Evolutionary conservation across 495 filamentous ascomycete species (phyloP), one percentile per base, ranked within the genome.

Genomic region (Halenospora varia): DNA sequence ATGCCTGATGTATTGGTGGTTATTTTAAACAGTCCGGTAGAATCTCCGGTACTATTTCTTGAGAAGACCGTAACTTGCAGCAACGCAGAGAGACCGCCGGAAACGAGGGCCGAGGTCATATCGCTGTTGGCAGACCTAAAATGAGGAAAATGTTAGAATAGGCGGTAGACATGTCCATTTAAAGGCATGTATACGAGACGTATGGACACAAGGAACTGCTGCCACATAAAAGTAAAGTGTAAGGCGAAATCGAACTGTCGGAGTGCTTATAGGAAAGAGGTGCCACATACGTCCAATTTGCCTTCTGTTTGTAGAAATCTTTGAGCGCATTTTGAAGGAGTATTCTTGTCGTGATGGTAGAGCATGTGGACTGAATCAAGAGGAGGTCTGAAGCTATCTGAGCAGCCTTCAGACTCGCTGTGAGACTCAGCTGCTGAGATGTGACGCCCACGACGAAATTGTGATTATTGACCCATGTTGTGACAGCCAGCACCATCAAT

Each of bases 321-420:
- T 70, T 64, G 19, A 94, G 73, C 17, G 82, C 77, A 22, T 70
- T 59, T 59, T 93, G 89, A 1, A 92, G 71, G 17, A 88, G 62
- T 9, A 92, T 63, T 51, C 90, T 77, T 1, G 88, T 88, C 13
- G 84, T 70, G 48, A 89, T 84, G 54, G 83, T 82, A 42, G 77
- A 73, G 61, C 85, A 87, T 25, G 80, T 83, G 2, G 86, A 80
- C 70, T 90, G 83, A 57, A 92, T 81, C 41, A 93, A 77, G 29
- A 86, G 75, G 23, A 95, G 78, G 65, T 87, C 87, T 48, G 86
- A 84, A n/a, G 84, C 72, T 35, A 97, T 78, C 66, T 92, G 86
- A 19, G 87, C 82, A 23, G 91, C 85, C 69, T 96, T 96, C 66
- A 96, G 81, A 11, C 86, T 88, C 15, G 92, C 92, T 1, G 89